These are phyloP conservation scores for Aspergillus carbonarius DNA, from an alignment of 2,329 filamentous ascomycete species.

Conservation along the genomic window DNA sequence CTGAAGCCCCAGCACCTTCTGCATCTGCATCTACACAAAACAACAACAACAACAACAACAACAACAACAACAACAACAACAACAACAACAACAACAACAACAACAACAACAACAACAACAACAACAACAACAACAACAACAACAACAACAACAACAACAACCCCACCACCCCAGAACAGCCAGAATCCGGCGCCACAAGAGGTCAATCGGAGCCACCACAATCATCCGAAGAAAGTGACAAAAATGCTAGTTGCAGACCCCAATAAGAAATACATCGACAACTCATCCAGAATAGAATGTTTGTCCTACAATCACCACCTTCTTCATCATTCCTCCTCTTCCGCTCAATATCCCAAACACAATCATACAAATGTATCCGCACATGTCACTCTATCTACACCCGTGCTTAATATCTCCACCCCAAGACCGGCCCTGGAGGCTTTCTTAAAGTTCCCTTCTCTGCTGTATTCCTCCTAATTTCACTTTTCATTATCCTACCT, in stretches of 20 bases:
- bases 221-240: not conserved
- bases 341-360: no score
- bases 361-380: no score
- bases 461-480: no score
- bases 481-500: no score
- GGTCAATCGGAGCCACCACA: not conserved
- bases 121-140: not conserved
- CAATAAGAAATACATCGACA: not conserved
- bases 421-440: no score
- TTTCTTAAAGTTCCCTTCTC: no score
- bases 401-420: no score
- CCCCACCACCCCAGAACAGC: no score
- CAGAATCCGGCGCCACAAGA: not conserved
- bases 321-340: no score
- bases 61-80: not conserved
- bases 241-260: not conserved
- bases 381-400: no score
- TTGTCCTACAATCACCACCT: not conserved
- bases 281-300: not conserved
- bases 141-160: not conserved
- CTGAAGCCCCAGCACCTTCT: not conserved
- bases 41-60: not conserved
- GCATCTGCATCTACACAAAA: not conserved
- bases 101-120: not conserved
- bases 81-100: not conserved